Evolutionary conservation across 2,329 filamentous ascomycete species (phyloP), one percentile per base, ranked within the genome.

Genomic region (Paraphaeosphaeria minitans): DNA sequence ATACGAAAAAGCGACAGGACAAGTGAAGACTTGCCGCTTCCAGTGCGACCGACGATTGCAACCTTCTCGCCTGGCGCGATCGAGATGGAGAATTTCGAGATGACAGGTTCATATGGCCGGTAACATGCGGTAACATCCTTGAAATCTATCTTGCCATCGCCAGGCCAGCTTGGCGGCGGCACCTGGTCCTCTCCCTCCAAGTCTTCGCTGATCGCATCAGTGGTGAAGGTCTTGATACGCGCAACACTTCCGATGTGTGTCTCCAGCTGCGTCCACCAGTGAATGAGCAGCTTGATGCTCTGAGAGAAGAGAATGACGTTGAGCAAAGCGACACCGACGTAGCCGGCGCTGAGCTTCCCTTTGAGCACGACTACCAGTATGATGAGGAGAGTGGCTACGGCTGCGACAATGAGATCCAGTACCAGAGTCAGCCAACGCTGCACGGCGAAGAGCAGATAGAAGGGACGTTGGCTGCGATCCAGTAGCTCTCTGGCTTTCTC

Each of bases 221-320:
- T 75, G 1, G 77, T 78, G 60, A 86, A 86, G n/a, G 79, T 78
- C 66, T 83, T 84, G 60, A 87, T 78, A 22, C 85, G 78, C 4
- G 81, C 77, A 9, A 88, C 79, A 10, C 84, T 84, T 8, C 85
- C 85, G 46, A 88, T 80, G 39, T 81, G 80, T 0, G 84, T 87
- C 63, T 88, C 85, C 16, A 87, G 73, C 43, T 79, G 78, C 0
- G 85, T 87, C 84, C 84, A 87, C 47, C 78, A 80, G 0, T 78
- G 70, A 8, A 85, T 77, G n/a, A 85, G 69, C 10, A 81, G 68
- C 56, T 82, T 82, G 58, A 87, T 77, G 53, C 77, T 80, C 45
- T 81, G 77, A 45, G 81, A 84, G 69, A 87, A 84, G 22, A 79
- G 72, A 27, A 86, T 80, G 37, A 85, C 78, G 55, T 84, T 84